phyloP scores from a whole-genome alignment of 2,329 filamentous ascomycete species.

The Chaetomium strumarium region DNA sequence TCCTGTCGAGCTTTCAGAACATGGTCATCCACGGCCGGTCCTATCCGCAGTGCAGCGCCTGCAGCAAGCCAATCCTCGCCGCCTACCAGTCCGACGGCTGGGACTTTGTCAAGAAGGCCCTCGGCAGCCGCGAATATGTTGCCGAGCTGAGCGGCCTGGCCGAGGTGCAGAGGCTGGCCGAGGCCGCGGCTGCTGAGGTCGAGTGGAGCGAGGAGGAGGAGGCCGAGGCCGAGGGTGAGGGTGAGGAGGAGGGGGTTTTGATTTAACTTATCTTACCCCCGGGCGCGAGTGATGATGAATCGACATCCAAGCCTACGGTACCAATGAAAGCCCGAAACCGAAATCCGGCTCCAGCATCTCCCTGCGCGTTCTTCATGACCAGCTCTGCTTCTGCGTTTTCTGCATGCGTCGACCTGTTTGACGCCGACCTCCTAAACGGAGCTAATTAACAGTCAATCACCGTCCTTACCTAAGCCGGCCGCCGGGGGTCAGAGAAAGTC shows the following conservation, averaged over 20 bases:
- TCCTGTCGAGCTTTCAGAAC: slow-evolving; percentile 67
- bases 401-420: no score
- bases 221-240: slow-evolving; percentile 26
- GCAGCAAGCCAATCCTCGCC: slow-evolving; percentile 62
- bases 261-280: slow-evolving; percentile 6
- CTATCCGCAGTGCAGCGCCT: slow-evolving; percentile 78
- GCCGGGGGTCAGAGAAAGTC: no score
- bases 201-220: slow-evolving; percentile 59
- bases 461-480: no score
- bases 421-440: no score
- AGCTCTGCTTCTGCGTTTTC: no score
- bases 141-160: slow-evolving; percentile 68
- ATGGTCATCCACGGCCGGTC: slow-evolving; percentile 66
- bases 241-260: slow-evolving; percentile 23
- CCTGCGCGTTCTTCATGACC: no score
- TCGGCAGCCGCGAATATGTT: slow-evolving; percentile 72
- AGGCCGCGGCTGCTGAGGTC: slow-evolving; percentile 46
- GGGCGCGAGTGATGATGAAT: no score
- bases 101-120: slow-evolving; percentile 68
- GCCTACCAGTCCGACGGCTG: slow-evolving; percentile 65
- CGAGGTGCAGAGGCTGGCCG: slow-evolving; percentile 60
- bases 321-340: no score
- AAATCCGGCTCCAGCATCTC: no score
- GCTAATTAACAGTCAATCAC: no score
- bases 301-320: no score